A percentile compares a stretch with the other conserved stretches of the same genome.
phyloP scores from a whole-genome alignment of 2,329 filamentous ascomycete genomes.

The Trematosphaeria pertusa region DNA sequence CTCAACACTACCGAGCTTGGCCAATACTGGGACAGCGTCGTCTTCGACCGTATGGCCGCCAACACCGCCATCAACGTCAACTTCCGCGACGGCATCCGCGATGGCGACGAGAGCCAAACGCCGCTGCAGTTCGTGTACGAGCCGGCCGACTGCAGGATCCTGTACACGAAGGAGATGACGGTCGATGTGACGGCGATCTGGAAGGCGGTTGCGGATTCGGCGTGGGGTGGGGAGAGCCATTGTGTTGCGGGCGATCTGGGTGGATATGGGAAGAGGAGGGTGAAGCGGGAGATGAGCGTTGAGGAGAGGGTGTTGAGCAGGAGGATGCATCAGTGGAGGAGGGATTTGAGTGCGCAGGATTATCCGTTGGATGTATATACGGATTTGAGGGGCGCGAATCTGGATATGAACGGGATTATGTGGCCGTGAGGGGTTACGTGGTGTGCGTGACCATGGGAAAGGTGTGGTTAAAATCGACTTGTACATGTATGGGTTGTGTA shows the following conservation, averaged over 20 bases:
- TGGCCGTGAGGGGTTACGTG: slow-evolving; percentile 30
- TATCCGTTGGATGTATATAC: slow-evolving; percentile 47
- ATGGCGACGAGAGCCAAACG: slow-evolving; percentile 49
- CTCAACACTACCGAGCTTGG: slow-evolving; percentile 41
- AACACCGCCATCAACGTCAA: slow-evolving; percentile 42
- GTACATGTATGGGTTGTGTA: too few relatives aligned
- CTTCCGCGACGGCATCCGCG: slow-evolving; percentile 52
- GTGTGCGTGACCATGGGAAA: too few relatives aligned
- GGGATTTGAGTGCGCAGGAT: slow-evolving; percentile 30
- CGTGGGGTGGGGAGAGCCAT: slow-evolving; percentile 40
- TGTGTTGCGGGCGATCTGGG: slow-evolving; percentile 43
- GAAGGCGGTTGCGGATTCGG: slow-evolving; percentile 52
- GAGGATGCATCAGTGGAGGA: slow-evolving; percentile 41
- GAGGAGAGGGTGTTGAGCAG: slow-evolving; percentile 32
- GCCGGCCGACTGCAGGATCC: slow-evolving; percentile 67
- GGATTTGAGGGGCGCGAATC: slow-evolving; percentile 28
- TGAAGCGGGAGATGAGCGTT: slow-evolving; percentile 31
- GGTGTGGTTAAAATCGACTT: too few relatives aligned
- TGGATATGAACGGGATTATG: slow-evolving; percentile 33
- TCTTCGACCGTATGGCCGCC: slow-evolving; percentile 39
- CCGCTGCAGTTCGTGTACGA: slow-evolving; percentile 70
- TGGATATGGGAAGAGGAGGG: slow-evolving; percentile 20
- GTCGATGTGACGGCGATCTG: slow-evolving; percentile 62
- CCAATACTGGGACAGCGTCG: slow-evolving; percentile 38
- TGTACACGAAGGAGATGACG: slow-evolving; percentile 65